Conservation (phyloP, 768 basidiomycete genomes). For the Lepiota brunneoincarnata region DNA sequence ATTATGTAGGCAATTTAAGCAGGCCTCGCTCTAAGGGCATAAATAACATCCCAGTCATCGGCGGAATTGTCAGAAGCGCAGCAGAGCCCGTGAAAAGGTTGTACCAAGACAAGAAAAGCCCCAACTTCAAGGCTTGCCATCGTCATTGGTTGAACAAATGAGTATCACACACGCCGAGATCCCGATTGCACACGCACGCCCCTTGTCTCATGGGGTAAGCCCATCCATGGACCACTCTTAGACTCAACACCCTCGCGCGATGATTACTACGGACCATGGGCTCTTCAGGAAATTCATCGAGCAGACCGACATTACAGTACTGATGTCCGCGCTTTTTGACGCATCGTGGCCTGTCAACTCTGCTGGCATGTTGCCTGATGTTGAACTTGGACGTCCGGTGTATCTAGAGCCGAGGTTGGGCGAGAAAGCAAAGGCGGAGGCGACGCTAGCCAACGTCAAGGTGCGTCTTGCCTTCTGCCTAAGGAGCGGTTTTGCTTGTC, state of each 20-base stretch:
- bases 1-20: too few relatives aligned
- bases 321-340: constrained; percentile 75
- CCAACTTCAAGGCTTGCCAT: too few relatives aligned
- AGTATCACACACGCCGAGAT: constrained; percentile 44
- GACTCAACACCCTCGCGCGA: constrained; percentile 58
- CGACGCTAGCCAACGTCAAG: constrained; percentile 64
- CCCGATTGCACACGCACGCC: constrained; percentile 89
- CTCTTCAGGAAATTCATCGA: constrained; percentile 70
- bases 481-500: too few relatives aligned
- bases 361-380: constrained; percentile 78
- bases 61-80: too few relatives aligned
- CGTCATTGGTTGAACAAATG: too few relatives aligned
- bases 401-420: constrained; percentile 49
- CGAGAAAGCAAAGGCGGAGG: constrained; percentile 47
- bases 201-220: constrained; percentile 78
- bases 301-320: constrained; percentile 76
- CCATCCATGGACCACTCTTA: constrained; percentile 66
- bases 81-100: too few relatives aligned
- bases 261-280: constrained; percentile 65
- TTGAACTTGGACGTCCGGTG: constrained; percentile 56
- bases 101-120: too few relatives aligned
- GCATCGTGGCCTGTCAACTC: constrained; percentile 78
- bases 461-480: too few relatives aligned
- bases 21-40: too few relatives aligned
- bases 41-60: too few relatives aligned